Base-by-base conservation (phyloP, 768 basidiomycete species). In the Rhizopogon rudus region DNA sequence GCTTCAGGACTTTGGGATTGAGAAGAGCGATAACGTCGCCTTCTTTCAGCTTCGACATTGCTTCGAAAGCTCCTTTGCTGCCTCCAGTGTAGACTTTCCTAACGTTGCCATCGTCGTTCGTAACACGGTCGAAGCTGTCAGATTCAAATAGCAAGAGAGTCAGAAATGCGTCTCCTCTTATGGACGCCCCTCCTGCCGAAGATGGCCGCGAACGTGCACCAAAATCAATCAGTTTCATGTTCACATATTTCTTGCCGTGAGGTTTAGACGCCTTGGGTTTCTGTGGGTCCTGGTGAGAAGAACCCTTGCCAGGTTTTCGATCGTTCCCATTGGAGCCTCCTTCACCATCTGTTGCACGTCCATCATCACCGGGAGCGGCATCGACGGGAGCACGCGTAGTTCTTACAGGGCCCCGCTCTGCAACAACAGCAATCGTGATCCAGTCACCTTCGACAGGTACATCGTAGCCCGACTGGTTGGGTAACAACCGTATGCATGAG, bases 381-480 rank as follows among this genome's bases (percentile, higher is more conserved):
- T 65, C 68, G 17, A 87, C 82, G 48, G 87, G 88, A 31, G 87
- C 84, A 55, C 79, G 81, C 45, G 79, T 91, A 61, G 85, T 81
- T 59, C 81, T 84, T 65, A 95, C 75, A 6, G 86, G 87, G 3
- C 93, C 87, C 20, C 93, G 83, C 67, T 96, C 93, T 2, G 94
- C 96, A 13, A 99, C 85, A 5, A 98, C 95, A 2, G 93, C 96
- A 45, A 99, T 91, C 6, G 94, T 95, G 41, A 98, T 81, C 90
- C 93, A 98, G 69, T 98, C 97, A 2, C 91, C 91, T 6, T 83
- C 81, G 1, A 98, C 86, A 9, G 96, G 95, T 1, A 99, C 82
- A 44, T 98, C 94, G 67, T 93, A 96, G 16, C 84, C 86, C 55
- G 88, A 84, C 60, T 89, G 87, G 65, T 90, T 84, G 0, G 87